Evolutionary conservation across 768 basidiomycete species (phyloP), one percentile per base, ranked within the genome.

Genomic region (Clathrus columnatus): DNA sequence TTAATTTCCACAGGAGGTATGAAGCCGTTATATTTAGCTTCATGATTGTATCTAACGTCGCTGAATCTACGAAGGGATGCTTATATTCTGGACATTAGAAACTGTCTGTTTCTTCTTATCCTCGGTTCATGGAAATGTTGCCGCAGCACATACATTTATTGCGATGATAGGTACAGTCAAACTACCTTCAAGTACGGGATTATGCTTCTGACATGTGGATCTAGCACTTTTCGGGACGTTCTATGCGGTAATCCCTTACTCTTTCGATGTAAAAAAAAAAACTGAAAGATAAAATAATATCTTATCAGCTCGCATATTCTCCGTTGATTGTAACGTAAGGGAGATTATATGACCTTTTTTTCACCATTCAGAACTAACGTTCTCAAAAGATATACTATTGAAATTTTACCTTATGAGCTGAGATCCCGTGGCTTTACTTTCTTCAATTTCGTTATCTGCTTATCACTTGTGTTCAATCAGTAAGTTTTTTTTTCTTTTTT

Each of bases 301-400:
- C 46, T 44, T 3, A 23, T 21, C 32, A 41, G 51, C 21, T 41
- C 28, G 73, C 71, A 4, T 73, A 70, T 60, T 67, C 70, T 2
- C 77, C 77, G 10, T 68, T 76, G 11, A 68, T 72, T 44, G 68
- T 70, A 6, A 63, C 69, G 62, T 69, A 56, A 56, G 68, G 64
- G 4, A 41, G 17, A 36, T n/a, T 18, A 21, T 27, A n/a, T n/a
- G 88, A 87, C 16, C 91, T 89, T 74, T 83, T 85, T 4, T 89
- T 91, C 7, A 83, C 92, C 57, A 84, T 91, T 61, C 83, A 91
- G 55, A 87, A 14, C 30, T 41, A 23, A 50, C 24, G 21, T 20
- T 10, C 30, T 71, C 42, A 65, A 24, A 48, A 68, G 65, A 2
- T 74, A 75, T 62, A 69, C 69, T 0, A 60, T 75, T 29, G 75